Percentiles rank a stretch among this genome's conserved stretches.
phyloP scores from a whole-genome alignment of 495 filamentous ascomycete species.

The Penicillium subrubescens region DNA sequence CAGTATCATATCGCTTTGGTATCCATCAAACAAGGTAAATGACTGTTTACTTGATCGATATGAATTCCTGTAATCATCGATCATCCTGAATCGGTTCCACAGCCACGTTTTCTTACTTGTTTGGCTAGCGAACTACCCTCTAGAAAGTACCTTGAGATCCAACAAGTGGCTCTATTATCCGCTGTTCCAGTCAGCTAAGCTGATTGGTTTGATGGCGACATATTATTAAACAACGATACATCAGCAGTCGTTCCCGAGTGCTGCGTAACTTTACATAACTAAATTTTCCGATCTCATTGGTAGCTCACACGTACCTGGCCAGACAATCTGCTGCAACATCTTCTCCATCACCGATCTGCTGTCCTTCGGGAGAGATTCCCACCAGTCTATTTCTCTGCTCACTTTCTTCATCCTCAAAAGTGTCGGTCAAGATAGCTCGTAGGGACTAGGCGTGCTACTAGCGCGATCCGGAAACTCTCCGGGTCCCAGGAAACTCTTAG shows the following conservation, averaged over 20 bases:
- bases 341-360: not conserved
- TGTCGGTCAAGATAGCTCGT: conserved; percentile 18
- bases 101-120: not conserved
- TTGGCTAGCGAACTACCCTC: not conserved
- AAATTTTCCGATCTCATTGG: not conserved
- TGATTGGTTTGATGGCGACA: not conserved
- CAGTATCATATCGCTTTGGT: not conserved
- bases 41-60: not conserved
- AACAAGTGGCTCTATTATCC: not conserved
- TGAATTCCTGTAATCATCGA: not conserved
- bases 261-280: not conserved
- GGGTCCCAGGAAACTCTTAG: not conserved
- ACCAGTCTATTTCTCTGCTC: not conserved
- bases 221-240: not conserved
- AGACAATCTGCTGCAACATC: not conserved
- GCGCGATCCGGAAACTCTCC: conserved; percentile 16
- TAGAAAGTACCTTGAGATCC: not conserved
- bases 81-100: not conserved
- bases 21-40: not conserved
- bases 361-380: not conserved
- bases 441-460: not conserved
- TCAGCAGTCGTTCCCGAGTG: not conserved
- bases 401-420: conserved; percentile 8
- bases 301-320: conserved; percentile 1
- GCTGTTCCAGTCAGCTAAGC: not conserved